A percentile compares a stretch with the other conserved stretches of the same genome.
Conservation (phyloP, 2,329 filamentous ascomycete genomes). For the Huntiella savannae region DNA sequence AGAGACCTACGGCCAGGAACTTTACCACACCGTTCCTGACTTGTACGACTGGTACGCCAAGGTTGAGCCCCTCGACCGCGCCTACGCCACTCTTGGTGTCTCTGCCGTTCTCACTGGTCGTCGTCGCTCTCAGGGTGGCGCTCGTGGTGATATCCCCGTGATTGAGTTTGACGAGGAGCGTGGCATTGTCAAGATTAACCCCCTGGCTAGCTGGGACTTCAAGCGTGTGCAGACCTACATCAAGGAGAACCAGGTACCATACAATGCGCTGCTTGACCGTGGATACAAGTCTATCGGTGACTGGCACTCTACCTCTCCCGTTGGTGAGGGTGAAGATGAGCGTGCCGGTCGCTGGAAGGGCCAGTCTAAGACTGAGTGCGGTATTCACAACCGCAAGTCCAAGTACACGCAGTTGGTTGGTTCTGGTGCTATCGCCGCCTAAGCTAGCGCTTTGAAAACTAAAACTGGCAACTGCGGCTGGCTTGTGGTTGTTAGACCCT, state of each 20-base stretch:
- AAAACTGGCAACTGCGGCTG: background rate
- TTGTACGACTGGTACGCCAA: slow-evolving; percentile 96
- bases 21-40: slow-evolving; percentile 75
- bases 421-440: background rate
- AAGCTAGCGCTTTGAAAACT: background rate
- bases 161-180: slow-evolving; percentile 78
- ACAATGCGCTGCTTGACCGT: slow-evolving; percentile 74
- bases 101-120: slow-evolving; percentile 84
- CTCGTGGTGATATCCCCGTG: slow-evolving; percentile 75
- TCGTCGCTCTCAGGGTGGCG: slow-evolving; percentile 77
- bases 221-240: slow-evolving; percentile 77
- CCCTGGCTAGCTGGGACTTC: slow-evolving; percentile 86
- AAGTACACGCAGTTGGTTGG: slow-evolving; percentile 56
- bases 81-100: slow-evolving; percentile 73
- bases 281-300: slow-evolving; percentile 98
- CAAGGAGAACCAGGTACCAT: slow-evolving; percentile 70
- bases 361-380: slow-evolving; percentile 87
- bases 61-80: slow-evolving; percentile 85
- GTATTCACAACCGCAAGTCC: slow-evolving; percentile 95
- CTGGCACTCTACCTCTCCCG: slow-evolving; percentile 91
- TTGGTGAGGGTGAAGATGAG: slow-evolving; percentile 84
- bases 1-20: slow-evolving; percentile 55
- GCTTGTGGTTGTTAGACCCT: background rate
- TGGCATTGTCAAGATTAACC: slow-evolving; percentile 93
- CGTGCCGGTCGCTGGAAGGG: slow-evolving; percentile 94